Base-by-base conservation (phyloP, 352 stramenopile species). In the Pythium dissimile region DNA sequence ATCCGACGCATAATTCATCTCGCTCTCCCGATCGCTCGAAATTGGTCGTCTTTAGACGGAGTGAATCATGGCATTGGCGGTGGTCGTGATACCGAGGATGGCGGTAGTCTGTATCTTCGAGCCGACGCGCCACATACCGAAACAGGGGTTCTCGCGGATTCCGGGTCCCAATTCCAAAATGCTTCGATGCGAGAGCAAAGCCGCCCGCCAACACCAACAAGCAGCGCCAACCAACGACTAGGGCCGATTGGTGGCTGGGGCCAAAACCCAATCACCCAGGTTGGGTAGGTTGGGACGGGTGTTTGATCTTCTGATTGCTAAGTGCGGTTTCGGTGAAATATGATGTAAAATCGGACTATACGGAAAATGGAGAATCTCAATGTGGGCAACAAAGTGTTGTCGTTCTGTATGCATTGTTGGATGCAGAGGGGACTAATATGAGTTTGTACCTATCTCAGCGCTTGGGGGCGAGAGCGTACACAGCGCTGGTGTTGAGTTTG, bases 101-200 rank as follows among this genome's bases (percentile, higher is more conserved):
- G 57, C 44, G 59, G 59, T 61, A 57, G 12, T 18, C 28, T 54
- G 32, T 30, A 47, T 63, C 37, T 27, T 34, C 18, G 50, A 27
- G 18, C 21, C 15, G 15, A 23, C 34, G 20, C 41, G 35, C 55
- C 55, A 88, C 80, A 90, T 90, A 90, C 80, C 80, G 77, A 83
- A 75, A 78, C 69, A 69, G 49, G 49, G 35, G 43, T 55, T 56
- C 49, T 56, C 49, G 49, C 54, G 57, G 62, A 75, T 72, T 77
- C 67, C 59, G 69, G 80, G 78, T 87, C 83, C 77, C 80, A 86
- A 90, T 86, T 88, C 80, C 80, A 88, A 88, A 89, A 75, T 87
- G 74, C 54, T 54, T n/a, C n/a, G n/a, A n/a, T n/a, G n/a, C n/a
- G n/a, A n/a, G n/a, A n/a, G n/a, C n/a, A n/a, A n/a, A n/a, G n/a